Base-by-base conservation (phyloP, 2,329 filamentous ascomycete species). In the Chalaropsis thielavioides region DNA sequence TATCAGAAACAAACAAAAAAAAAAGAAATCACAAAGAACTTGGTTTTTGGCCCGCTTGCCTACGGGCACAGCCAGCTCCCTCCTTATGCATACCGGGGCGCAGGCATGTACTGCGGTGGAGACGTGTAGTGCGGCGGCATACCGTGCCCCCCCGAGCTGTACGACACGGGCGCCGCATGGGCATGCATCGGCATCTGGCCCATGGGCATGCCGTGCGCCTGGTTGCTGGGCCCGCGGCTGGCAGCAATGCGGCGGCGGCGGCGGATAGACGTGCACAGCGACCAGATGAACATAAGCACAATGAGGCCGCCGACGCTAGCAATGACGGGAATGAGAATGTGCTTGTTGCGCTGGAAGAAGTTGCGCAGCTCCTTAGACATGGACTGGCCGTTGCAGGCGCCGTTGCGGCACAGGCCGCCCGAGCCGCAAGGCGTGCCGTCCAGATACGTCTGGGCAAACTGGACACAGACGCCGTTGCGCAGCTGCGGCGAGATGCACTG, bases 401-500 rank as follows among this genome's bases (percentile, higher is more conserved):
- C 94, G 70, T 92, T 92, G 62, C 74, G 73, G 74, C 94, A 99
- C 65, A 78, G 80, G 6, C 94, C 94, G 64, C 90, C 89, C 19
- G 87, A 88, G 63, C 84, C 81, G 73, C 94, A 99, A 1, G 82
- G 77, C 0, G 94, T 97, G 19, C 94, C 94, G 72, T 99, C 94
- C 38, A 97, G 79, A 76, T 95, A 97, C 75, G 95, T 94, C 73
- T 96, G 91, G 73, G 89, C 86, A 76, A 95, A 83, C 24, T 82
- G 81, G 67, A 88, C 86, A 74, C 90, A 96, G 7, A 81, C 79
- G 66, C 83, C 82, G 5, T 77, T 68, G 7, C 83, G 83, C 66
- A 92, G 86, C 65, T 83, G 78, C 3, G 89, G 84, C 27, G 86
- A 87, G 2, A 81, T 80, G 74, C 94, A 99, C 61, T 85, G 85